Conservation (phyloP, 176 grass and related monocot species). For the Triticum aestivum region IWGSC_CS_RefSeq_v2.1 NC_057797.1:11966358-11966857, state of each 20-base stretch:
- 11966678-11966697: neutral
- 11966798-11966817: neutral
- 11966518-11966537: neutral
- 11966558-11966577: neutral
- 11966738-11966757: neutral
- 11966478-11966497: neutral
- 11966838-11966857: neutral
- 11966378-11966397: neutral
- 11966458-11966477: neutral
- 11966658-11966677: neutral
- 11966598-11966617: neutral
- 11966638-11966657: neutral
- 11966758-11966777: neutral
- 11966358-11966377: neutral
- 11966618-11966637: neutral
- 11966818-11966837: neutral
- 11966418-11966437: neutral
- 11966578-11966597: neutral
- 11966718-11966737: neutral
- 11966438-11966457: neutral
- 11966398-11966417: neutral
- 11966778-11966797: neutral
- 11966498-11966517: neutral
- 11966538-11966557: neutral
- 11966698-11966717: neutral